Conservation (phyloP, 345 rosid genomes). For the Euphorbia lathyris region DNA sequence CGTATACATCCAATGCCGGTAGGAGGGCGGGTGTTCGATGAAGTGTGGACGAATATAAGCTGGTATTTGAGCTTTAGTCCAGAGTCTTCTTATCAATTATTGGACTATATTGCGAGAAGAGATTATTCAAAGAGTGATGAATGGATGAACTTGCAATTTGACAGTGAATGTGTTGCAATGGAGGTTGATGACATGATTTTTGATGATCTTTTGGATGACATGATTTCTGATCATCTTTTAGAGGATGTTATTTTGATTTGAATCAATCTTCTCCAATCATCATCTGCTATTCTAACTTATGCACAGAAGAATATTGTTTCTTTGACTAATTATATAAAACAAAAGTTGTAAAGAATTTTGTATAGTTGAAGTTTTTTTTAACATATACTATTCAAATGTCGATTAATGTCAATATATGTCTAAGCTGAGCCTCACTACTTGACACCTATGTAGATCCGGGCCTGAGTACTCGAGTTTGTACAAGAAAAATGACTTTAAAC, state of each 20-base stretch:
- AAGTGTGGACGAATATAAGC: constrained; percentile 64
- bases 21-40: constrained; percentile 53
- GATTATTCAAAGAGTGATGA: constrained; percentile 54
- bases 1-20: constrained; percentile 53
- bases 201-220: constrained; percentile 58
- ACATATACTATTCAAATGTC: too few species aligned
- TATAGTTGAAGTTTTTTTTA: too few species aligned
- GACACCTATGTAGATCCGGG: too few species aligned
- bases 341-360: too few species aligned
- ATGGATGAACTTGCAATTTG: constrained; percentile 85
- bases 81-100: constrained; percentile 28
- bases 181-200: constrained; percentile 71
- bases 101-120: constrained; percentile 43
- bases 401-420: too few species aligned
- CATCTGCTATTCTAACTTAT: background rate
- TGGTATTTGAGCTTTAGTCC: constrained; percentile 45
- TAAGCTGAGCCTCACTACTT: too few species aligned
- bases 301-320: background rate
- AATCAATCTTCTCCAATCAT: constrained; percentile 6
- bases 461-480: too few species aligned
- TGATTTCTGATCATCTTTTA: background rate
- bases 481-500: too few species aligned
- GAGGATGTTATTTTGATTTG: constrained; percentile 10
- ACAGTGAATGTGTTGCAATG: constrained; percentile 61
- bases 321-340: background rate